Evolutionary conservation across 106 monocot genomes (phyloP).

Genomic region (Iris macrosiphon): DNA sequence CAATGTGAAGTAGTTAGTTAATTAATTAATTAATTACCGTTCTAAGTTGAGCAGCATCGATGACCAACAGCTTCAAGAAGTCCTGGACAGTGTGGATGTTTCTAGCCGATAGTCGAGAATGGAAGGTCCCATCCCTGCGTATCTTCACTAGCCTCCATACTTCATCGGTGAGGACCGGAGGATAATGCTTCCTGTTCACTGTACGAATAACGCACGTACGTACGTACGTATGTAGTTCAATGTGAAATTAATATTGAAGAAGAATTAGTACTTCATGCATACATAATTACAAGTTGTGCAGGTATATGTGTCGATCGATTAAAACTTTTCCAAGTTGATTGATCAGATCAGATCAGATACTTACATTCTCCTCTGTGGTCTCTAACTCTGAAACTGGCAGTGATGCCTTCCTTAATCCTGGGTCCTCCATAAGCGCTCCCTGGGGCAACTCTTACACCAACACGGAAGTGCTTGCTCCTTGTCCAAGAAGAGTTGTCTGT

Average conservation of each 20-base stretch:
- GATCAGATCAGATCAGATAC: too few species aligned
- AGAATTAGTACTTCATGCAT: too few species aligned
- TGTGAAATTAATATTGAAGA: too few species aligned
- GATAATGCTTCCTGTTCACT: slow-evolving; percentile 50
- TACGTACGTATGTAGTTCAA: too few species aligned
- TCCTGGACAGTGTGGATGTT: slow-evolving; percentile 39
- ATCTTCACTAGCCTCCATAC: slow-evolving; percentile 64
- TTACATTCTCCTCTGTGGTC: slow-evolving; percentile 45
- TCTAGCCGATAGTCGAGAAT: slow-evolving; percentile 16
- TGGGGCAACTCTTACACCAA: slow-evolving; percentile 16
- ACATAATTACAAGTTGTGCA: too few species aligned
- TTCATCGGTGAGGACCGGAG: slow-evolving; percentile 39
- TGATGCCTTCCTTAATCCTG: slow-evolving; percentile 34
- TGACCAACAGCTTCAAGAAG: slow-evolving; percentile 26
- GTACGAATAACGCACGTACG: background rate
- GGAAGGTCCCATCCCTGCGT: slow-evolving; percentile 39
- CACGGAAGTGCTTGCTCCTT: slow-evolving; percentile 21
- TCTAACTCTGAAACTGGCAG: slow-evolving; percentile 22
- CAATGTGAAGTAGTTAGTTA: too few species aligned
- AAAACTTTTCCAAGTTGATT: too few species aligned
- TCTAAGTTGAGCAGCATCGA: slow-evolving; percentile 25
- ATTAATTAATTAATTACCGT: slow-evolving; percentile 15
- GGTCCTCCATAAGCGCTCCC: slow-evolving; percentile 21
- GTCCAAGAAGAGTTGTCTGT: slow-evolving; percentile 48
- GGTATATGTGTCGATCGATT: too few species aligned